Evolutionary conservation across 768 basidiomycete species (phyloP).

Genomic region (Agrocybe chaxingu): DNA sequence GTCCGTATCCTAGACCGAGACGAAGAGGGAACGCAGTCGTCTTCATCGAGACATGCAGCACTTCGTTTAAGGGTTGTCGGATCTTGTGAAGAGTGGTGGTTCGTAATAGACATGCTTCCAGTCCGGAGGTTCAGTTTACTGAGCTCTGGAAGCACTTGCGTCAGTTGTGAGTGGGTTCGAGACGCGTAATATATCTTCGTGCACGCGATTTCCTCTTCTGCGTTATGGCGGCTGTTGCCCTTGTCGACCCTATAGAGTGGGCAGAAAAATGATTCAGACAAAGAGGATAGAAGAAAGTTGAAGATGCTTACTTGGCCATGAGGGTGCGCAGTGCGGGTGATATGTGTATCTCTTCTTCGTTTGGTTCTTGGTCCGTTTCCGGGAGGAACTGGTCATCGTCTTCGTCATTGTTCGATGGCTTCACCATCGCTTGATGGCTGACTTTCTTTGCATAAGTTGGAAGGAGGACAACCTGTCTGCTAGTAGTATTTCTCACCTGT

Average conservation of each 20-base stretch:
- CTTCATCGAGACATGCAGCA: constrained; percentile 17
- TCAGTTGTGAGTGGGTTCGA: constrained; percentile 91
- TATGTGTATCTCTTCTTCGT: constrained; percentile 51
- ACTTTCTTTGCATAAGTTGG: constrained; percentile 10
- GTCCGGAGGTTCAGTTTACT: constrained; percentile 56
- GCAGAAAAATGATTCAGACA: neutral
- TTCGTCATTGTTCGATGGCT: constrained; percentile 25
- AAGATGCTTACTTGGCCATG: constrained; percentile 64
- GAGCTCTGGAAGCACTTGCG: constrained; percentile 87
- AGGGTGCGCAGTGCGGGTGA: constrained; percentile 77
- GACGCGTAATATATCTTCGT: constrained; percentile 93
- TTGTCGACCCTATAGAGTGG: constrained; percentile 29
- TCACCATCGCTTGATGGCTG: neutral
- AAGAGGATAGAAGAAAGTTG: neutral
- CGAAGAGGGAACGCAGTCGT: constrained; percentile 20
- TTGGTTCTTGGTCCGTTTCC: constrained; percentile 37
- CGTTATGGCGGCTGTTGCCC: constrained; percentile 13
- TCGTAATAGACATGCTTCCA: constrained; percentile 20
- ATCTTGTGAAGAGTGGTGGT: constrained; percentile 16
- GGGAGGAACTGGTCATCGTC: constrained; percentile 77
- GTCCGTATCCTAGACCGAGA: constrained; percentile 41
- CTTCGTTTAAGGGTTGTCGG: constrained; percentile 22
- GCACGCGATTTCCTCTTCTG: constrained; percentile 52
- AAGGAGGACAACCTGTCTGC: too few species aligned
- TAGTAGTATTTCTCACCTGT: constrained; percentile 32